Evolutionary conservation across 2,329 filamentous ascomycete genomes (phyloP).

Genomic region (Fusarium veterinarium): DNA sequence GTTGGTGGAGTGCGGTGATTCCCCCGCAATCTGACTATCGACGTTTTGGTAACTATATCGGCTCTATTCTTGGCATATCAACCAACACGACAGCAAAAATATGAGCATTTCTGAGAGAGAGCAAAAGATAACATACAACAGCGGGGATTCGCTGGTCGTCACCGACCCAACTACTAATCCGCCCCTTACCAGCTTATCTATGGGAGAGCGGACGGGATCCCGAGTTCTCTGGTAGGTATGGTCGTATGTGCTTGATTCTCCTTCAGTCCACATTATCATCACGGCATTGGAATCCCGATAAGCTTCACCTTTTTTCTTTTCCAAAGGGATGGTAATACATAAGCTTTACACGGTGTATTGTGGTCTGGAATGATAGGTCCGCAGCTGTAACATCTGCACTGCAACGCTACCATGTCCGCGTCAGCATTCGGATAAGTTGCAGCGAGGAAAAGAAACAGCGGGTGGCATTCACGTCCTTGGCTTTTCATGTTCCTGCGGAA

Average conservation of each 20-base stretch:
- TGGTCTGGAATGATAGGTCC: conserved; percentile 11
- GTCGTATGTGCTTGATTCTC: not conserved
- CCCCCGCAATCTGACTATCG: conserved; percentile 25
- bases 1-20: not conserved
- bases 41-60: conserved; percentile 1
- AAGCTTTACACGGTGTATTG: conserved; percentile 1
- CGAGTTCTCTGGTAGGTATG: conserved; percentile 22
- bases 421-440: conserved; percentile 14
- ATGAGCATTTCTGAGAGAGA: not conserved
- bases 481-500: conserved; percentile 10
- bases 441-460: no score
- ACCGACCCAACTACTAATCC: conserved; percentile 22
- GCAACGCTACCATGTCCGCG: conserved; percentile 17
- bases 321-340: not conserved
- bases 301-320: not conserved
- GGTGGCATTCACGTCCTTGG: not conserved
- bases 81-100: not conserved
- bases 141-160: conserved; percentile 17
- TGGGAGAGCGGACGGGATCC: conserved; percentile 31
- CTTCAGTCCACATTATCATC: not conserved
- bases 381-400: not conserved
- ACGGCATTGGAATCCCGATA: not conserved
- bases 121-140: conserved; percentile 7
- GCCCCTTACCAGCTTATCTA: conserved; percentile 11
- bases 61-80: conserved; percentile 1